Evolutionary conservation across 2,329 filamentous ascomycete species (phyloP).

Genomic region (Nigrospora osmanthi): DNA sequence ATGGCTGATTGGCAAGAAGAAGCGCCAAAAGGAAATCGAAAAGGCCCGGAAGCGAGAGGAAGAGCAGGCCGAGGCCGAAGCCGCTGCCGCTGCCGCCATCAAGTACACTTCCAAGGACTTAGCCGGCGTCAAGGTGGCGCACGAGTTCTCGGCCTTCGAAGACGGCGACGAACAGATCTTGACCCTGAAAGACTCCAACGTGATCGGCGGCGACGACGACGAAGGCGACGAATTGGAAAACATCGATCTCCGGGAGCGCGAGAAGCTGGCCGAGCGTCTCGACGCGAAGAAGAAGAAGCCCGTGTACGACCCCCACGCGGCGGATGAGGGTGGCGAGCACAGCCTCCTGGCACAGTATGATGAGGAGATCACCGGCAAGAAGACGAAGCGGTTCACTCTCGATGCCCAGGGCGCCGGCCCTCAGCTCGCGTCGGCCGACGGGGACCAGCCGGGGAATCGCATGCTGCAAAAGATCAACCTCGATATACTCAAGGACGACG

Average conservation of each 20-base stretch:
- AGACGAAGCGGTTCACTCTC: conserved; percentile 79
- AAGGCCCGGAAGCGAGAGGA: conserved; percentile 64
- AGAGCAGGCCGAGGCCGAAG: conserved; percentile 71
- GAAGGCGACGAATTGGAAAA: conserved; percentile 89
- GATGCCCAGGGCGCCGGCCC: conserved; percentile 64
- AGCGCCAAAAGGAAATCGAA: conserved; percentile 85
- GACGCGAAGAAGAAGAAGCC: conserved; percentile 86
- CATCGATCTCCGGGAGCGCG: conserved; percentile 60
- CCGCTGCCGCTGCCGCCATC: conserved; percentile 50
- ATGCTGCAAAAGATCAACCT: conserved; percentile 69
- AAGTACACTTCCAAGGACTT: conserved; percentile 81
- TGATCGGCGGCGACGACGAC: conserved; percentile 71
- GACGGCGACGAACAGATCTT: conserved; percentile 82
- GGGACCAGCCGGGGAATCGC: conserved; percentile 45
- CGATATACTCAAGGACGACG: conserved; percentile 53
- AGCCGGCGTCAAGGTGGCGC: conserved; percentile 84
- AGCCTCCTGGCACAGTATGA: conserved; percentile 86
- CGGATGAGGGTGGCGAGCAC: conserved; percentile 56
- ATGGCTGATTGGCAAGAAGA: conserved; percentile 87
- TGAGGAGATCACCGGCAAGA: conserved; percentile 88
- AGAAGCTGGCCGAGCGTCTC: conserved; percentile 67
- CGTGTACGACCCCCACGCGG: conserved; percentile 77
- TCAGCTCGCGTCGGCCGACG: conserved; percentile 44
- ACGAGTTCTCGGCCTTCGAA: conserved; percentile 75
- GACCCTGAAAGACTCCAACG: conserved; percentile 87